Conservation (phyloP, 176 grass and related monocot species). For the Typha latifolia region DNA sequence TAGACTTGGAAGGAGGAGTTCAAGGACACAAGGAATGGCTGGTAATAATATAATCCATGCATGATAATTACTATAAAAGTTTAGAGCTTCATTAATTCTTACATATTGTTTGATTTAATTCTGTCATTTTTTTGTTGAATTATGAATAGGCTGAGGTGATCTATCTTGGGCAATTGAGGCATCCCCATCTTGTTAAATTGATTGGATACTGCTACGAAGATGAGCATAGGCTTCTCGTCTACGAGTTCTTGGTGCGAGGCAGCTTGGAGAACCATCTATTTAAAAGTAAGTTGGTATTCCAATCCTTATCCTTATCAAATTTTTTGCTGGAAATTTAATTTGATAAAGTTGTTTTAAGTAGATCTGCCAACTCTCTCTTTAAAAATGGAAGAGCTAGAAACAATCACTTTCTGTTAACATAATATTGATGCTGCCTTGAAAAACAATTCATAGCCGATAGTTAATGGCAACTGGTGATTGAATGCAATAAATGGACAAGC, state of each 20-base stretch:
- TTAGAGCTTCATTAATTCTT: no score
- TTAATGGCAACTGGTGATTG: no score
- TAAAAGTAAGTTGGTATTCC: constrained; percentile 36
- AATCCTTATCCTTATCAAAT: neutral
- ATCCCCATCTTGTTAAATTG: constrained; percentile 64
- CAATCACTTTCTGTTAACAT: no score
- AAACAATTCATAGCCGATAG: no score
- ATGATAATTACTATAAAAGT: no score
- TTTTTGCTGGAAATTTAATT: neutral
- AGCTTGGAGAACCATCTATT: constrained; percentile 82
- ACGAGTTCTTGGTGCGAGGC: constrained; percentile 62
- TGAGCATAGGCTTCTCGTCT: constrained; percentile 55
- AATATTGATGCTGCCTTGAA: no score
- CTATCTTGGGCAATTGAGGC: constrained; percentile 50
- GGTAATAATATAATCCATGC: constrained; percentile 23
- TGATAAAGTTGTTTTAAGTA: neutral
- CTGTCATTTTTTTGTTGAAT: neutral
- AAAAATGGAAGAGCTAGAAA: no score
- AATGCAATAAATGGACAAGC: no score
- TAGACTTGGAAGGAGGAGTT: constrained; percentile 67
- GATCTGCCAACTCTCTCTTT: no score
- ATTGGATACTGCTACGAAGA: constrained; percentile 76
- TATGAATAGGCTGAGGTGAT: constrained; percentile 29
- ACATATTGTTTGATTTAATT: neutral
- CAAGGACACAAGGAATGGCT: constrained; percentile 91